Evolutionary conservation across 768 basidiomycete genomes (phyloP).

Genomic region (Boletus coccyginus): DNA sequence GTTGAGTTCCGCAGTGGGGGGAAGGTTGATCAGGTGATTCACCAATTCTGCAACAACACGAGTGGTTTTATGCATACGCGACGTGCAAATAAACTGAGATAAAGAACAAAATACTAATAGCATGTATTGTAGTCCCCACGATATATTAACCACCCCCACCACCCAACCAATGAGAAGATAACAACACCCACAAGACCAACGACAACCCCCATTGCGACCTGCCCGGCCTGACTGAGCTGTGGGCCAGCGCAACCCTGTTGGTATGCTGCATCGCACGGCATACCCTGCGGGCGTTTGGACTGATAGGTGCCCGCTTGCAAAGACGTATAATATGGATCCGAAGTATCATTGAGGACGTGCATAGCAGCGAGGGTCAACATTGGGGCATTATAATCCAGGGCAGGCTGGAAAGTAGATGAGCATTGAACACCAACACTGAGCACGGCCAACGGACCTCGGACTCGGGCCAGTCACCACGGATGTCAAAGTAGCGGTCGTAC

Average conservation of each 20-base stretch:
- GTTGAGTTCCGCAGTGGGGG: not conserved
- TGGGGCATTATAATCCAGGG: conserved; percentile 89
- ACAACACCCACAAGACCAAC: conserved; percentile 60
- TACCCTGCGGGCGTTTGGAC: conserved; percentile 57
- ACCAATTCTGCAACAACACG: not conserved
- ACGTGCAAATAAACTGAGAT: not conserved
- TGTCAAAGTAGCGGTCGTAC: conserved; percentile 76
- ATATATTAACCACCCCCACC: conserved; percentile 34
- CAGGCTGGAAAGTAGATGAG: conserved; percentile 43
- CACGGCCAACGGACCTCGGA: conserved; percentile 56
- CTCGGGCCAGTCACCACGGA: conserved; percentile 87
- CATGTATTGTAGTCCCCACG: conserved; percentile 22
- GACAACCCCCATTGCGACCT: conserved; percentile 69
- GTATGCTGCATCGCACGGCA: conserved; percentile 78
- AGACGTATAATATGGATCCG: conserved; percentile 76
- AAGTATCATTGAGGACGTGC: conserved; percentile 62
- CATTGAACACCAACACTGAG: not conserved
- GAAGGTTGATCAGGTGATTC: not conserved
- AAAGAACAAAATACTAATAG: conserved; percentile 15
- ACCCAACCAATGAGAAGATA: conserved; percentile 44
- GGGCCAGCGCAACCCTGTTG: conserved; percentile 47
- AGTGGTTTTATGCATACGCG: not conserved
- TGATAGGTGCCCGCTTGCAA: conserved; percentile 67
- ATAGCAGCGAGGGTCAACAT: conserved; percentile 83
- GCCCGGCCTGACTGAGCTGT: conserved; percentile 55